Evolutionary conservation across 2,329 filamentous ascomycete species (phyloP).

Genomic region (Xylariaceae sp.): DNA sequence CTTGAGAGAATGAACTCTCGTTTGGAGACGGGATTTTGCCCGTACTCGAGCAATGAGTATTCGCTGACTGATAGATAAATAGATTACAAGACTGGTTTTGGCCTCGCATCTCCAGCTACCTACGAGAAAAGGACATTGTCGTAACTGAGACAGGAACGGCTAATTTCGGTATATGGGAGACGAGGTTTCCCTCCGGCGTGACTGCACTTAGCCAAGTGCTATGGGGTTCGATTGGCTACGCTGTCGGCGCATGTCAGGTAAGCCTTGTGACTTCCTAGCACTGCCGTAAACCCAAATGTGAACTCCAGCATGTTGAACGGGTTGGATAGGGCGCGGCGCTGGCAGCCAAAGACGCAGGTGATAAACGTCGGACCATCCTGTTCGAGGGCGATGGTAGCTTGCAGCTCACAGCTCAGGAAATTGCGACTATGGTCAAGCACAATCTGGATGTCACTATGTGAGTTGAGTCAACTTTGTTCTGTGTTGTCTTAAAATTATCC

Average conservation of each 20-base stretch:
- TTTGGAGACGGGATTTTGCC: too few species aligned
- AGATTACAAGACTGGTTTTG: conserved; percentile 77
- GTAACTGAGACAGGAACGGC: conserved; percentile 85
- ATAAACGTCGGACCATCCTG: conserved; percentile 64
- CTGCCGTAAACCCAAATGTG: conserved; percentile 42
- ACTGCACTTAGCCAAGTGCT: conserved; percentile 77
- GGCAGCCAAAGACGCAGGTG: conserved; percentile 62
- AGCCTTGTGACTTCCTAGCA: too few species aligned
- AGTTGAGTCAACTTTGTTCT: conserved; percentile 29
- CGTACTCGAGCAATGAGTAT: too few species aligned
- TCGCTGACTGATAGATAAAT: too few species aligned
- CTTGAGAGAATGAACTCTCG: too few species aligned
- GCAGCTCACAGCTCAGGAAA: conserved; percentile 78
- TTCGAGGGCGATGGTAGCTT: conserved; percentile 89
- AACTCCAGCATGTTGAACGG: too few species aligned
- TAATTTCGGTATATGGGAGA: conserved; percentile 86
- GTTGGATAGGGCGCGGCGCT: conserved; percentile 69
- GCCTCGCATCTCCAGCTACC: conserved; percentile 69
- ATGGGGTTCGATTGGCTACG: conserved; percentile 64
- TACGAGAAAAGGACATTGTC: conserved; percentile 69
- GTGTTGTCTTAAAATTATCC: neutral
- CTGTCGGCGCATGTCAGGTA: conserved; percentile 54
- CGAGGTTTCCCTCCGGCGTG: conserved; percentile 72
- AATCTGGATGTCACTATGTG: conserved; percentile 72
- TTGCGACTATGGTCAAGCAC: conserved; percentile 78